A percentile compares a stretch with the other conserved stretches of the same genome.
Evolutionary conservation across 2,329 filamentous ascomycete genomes (phyloP).

Genomic region (Lasiodiplodia sp.): DNA sequence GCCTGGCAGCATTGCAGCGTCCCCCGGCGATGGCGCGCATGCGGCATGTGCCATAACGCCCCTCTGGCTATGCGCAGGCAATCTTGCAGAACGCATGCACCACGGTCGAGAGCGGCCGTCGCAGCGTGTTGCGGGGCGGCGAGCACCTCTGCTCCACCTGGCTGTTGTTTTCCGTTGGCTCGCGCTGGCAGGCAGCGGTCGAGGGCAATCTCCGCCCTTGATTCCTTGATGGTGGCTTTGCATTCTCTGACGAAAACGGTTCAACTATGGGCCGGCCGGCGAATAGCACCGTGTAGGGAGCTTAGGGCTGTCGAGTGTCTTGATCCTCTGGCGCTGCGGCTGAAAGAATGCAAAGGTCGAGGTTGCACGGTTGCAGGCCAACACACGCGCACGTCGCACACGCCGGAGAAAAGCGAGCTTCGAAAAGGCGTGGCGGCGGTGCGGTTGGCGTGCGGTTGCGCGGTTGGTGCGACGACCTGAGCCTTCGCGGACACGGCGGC

Average conservation of each 20-base stretch:
- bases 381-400: conserved; percentile 8
- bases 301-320: conserved; percentile 5
- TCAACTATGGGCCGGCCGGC: background rate
- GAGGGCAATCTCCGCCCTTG: background rate
- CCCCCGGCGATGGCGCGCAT: conserved; percentile 27
- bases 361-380: conserved; percentile 7
- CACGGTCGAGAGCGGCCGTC: background rate
- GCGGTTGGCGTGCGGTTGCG: conserved; percentile 1
- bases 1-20: conserved; percentile 13
- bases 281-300: conserved; percentile 13
- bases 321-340: background rate
- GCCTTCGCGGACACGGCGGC: background rate
- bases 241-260: conserved; percentile 21
- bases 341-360: background rate
- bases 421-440: background rate
- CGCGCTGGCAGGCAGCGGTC: conserved; percentile 4
- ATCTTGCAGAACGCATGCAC: conserved; percentile 21
- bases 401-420: background rate
- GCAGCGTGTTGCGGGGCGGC: conserved; percentile 11
- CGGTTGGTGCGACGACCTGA: background rate
- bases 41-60: conserved; percentile 13
- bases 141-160: conserved; percentile 10
- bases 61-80: conserved; percentile 17
- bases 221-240: conserved; percentile 2
- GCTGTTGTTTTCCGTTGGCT: conserved; percentile 16